Conservation (phyloP, 164 flowering plant genomes). For the Brasenia schreberi region DNA sequence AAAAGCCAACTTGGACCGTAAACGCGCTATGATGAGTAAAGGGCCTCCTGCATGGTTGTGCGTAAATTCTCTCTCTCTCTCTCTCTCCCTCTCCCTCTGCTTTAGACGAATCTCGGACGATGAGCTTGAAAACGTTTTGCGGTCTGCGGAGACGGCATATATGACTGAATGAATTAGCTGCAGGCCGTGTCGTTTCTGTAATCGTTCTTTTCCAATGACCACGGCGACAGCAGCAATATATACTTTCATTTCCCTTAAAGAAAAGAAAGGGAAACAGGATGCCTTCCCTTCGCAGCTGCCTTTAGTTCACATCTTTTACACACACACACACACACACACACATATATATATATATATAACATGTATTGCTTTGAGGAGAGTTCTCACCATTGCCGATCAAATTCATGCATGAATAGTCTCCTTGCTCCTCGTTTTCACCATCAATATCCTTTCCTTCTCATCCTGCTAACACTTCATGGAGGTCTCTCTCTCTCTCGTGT, state of each 20-base stretch:
- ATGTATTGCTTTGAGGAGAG: background rate
- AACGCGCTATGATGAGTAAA: slow-evolving; percentile 24
- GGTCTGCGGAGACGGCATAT: background rate
- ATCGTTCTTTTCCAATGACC: background rate
- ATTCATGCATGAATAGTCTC: background rate
- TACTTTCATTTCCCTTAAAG: slow-evolving; percentile 8
- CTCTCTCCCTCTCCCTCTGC: slow-evolving; percentile 11
- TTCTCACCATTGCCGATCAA: slow-evolving; percentile 8
- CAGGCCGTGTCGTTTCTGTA: background rate
- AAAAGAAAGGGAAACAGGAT: slow-evolving; percentile 19
- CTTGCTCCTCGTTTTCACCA: background rate
- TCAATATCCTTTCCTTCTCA: slow-evolving; percentile 2
- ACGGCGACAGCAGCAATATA: too few species aligned
- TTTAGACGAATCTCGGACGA: slow-evolving; percentile 15
- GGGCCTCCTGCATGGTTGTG: background rate
- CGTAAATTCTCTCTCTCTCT: slow-evolving; percentile 3
- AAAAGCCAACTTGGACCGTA: slow-evolving; percentile 43
- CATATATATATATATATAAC: slow-evolving; percentile 17
- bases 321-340: too few species aligned
- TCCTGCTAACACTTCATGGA: slow-evolving; percentile 12
- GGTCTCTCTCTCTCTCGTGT: slow-evolving; percentile 8
- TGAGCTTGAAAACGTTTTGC: slow-evolving; percentile 11
- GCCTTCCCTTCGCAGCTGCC: slow-evolving; percentile 10
- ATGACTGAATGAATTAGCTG: background rate
- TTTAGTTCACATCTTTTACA: slow-evolving; percentile 10